These are phyloP conservation scores for Fusarium cyanostomum DNA, from an alignment of 2,329 filamentous ascomycete species.

Conservation along the genomic window DNA sequence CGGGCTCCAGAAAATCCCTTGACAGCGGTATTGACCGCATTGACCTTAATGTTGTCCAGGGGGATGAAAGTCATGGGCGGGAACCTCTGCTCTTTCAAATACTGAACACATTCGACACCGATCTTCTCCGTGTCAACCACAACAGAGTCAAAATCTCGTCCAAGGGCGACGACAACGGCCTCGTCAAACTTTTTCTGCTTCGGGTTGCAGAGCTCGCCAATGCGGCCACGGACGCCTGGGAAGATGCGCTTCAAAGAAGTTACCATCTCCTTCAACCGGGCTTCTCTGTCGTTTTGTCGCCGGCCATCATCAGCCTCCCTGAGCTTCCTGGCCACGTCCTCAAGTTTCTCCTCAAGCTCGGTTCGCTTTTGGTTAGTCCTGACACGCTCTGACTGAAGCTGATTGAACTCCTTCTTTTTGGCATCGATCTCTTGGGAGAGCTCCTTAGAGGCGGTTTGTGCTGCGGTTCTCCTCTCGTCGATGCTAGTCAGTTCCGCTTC, in stretches of 20 bases:
- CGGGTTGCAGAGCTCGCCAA: slow-evolving; percentile 91
- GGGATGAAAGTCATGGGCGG: slow-evolving; percentile 94
- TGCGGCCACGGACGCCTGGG: slow-evolving; percentile 87
- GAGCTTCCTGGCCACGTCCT: slow-evolving; percentile 82
- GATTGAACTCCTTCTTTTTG: slow-evolving; percentile 92
- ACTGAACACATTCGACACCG: slow-evolving; percentile 91
- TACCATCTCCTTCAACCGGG: slow-evolving; percentile 82
- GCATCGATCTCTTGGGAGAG: slow-evolving; percentile 80
- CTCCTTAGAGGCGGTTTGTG: slow-evolving; percentile 71
- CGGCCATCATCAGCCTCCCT: slow-evolving; percentile 85
- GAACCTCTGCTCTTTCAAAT: slow-evolving; percentile 88
- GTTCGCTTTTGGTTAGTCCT: slow-evolving; percentile 83
- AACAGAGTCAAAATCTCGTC: slow-evolving; percentile 92
- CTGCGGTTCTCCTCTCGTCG: slow-evolving; percentile 71
- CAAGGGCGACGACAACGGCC: slow-evolving; percentile 90
- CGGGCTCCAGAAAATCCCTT: slow-evolving; percentile 89
- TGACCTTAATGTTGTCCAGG: slow-evolving; percentile 96
- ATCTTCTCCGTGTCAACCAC: slow-evolving; percentile 96
- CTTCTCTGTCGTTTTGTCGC: slow-evolving; percentile 85
- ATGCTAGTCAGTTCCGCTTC: slow-evolving; percentile 76
- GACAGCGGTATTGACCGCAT: slow-evolving; percentile 86
- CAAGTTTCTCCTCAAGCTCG: slow-evolving; percentile 91
- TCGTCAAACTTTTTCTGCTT: slow-evolving; percentile 98
- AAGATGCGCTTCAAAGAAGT: slow-evolving; percentile 89
- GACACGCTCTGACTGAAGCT: slow-evolving; percentile 82